These are phyloP conservation scores for Coniochaeta pulveracea DNA, from an alignment of 2,329 filamentous ascomycete species.

Conservation along the genomic window DNA sequence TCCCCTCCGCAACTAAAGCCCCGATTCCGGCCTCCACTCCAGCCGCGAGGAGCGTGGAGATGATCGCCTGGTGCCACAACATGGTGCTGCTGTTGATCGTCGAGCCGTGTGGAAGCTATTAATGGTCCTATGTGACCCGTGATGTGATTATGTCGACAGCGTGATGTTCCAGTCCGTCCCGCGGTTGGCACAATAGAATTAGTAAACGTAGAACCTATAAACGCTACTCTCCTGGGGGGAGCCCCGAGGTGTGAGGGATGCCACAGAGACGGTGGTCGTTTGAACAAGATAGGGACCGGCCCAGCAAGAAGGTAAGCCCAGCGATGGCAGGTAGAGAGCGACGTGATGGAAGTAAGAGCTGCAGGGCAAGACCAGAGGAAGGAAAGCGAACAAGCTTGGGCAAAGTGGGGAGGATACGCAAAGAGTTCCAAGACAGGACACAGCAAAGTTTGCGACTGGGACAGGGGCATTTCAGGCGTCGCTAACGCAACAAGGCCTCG, in stretches of 20 bases:
- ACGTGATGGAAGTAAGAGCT: too few species aligned
- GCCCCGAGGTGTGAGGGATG: background rate
- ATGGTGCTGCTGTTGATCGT: slow-evolving; percentile 15
- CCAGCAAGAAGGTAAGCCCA: background rate
- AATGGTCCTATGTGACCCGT: too few species aligned
- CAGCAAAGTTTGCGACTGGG: background rate
- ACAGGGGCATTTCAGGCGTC: too few species aligned
- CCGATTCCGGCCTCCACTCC: slow-evolving; percentile 22
- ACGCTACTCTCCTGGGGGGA: background rate
- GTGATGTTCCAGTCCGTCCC: background rate
- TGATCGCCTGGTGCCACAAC: slow-evolving; percentile 22
- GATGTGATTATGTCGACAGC: too few species aligned
- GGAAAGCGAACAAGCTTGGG: too few species aligned
- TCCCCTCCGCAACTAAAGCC: slow-evolving; percentile 14
- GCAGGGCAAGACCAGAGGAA: slow-evolving; percentile 1
- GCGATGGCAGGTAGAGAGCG: too few species aligned
- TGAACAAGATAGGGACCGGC: background rate
- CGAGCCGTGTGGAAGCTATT: background rate
- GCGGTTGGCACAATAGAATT: background rate
- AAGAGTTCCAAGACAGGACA: background rate
- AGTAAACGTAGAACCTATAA: background rate
- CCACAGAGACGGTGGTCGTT: background rate
- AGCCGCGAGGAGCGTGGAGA: slow-evolving; percentile 22
- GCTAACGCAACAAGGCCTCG: too few species aligned
- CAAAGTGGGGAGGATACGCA: slow-evolving; percentile 1